Evolutionary conservation across 2,329 filamentous ascomycete species (phyloP), one percentile per base, ranked within the genome.

Genomic region (Colletotrichum cereale): DNA sequence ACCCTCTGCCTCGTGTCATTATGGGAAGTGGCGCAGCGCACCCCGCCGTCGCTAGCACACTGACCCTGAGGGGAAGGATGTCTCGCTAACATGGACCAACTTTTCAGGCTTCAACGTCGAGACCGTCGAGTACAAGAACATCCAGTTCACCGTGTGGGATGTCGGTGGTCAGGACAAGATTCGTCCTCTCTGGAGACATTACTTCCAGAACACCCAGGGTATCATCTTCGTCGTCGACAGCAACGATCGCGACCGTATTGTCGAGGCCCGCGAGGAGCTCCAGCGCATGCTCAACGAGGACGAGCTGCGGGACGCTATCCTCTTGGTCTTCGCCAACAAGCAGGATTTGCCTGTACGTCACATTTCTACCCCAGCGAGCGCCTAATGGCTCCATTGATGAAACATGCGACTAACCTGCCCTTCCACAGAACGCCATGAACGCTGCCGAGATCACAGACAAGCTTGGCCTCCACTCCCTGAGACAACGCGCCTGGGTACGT

Each of bases 111-210:
- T 99, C 92, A 99, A 99, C 88, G 96, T 99, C 84, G 96, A 99
- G 90, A 98, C 96, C 67, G 96, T 99, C 84, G 95, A 97, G 84
- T 98, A 98, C 90, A 98, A 98, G 91, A 99, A 99, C 91, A 98
- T 97, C 81, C 95, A 97, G 84, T 99, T 99, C 90, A 98, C 96
- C 84, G 96, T 99, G 83, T 99, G 96, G 96, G 96, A 98, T 88
- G 96, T 99, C 82, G 96, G 96, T 89, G 96, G 96, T 85, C 96
- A 99, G 89, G 96, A 99, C 91, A 98, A 98, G 93, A 99, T 99
- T 84, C 92, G 96, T 84, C 96, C 96, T 82, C 89, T 99, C 82
- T 99, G 96, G 96, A 95, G 96, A 88, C 96, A 98, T 86, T 99
- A 99, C 89, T 99, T 98, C 92, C 95, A 97, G 87, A 97, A 97